Evolutionary conservation across 805 yeast genomes (phyloP).

Genomic region (Priceomyces melissophilus): DNA sequence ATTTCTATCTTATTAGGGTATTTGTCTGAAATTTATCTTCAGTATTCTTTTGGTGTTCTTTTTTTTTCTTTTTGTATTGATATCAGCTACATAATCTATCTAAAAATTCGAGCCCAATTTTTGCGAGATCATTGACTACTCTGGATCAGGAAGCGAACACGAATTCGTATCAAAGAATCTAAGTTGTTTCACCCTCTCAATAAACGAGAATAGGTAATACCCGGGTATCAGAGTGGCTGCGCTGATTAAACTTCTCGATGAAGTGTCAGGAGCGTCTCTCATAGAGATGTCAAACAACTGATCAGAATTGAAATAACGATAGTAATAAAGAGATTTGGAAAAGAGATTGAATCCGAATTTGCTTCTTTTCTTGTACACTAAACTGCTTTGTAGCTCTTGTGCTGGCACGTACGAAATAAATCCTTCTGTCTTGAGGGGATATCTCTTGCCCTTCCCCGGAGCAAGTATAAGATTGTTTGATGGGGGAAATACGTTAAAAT

Average conservation of each 20-base stretch:
- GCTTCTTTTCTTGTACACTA: slow-evolving; percentile 10
- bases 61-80: too few relatives aligned
- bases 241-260: slow-evolving; percentile 7
- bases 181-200: slow-evolving; percentile 6
- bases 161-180: slow-evolving; percentile 9
- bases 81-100: neutral
- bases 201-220: slow-evolving; percentile 8
- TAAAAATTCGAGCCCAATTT: neutral
- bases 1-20: too few relatives aligned
- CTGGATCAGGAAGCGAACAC: too few relatives aligned
- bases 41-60: neutral
- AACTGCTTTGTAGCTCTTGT: slow-evolving; percentile 3
- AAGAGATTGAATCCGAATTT: slow-evolving; percentile 19
- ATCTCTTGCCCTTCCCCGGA: slow-evolving; percentile 7
- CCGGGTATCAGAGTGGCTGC: slow-evolving; percentile 3
- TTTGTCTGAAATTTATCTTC: neutral
- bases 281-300: neutral
- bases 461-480: slow-evolving; percentile 12
- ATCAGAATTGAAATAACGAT: slow-evolving; percentile 6
- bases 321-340: slow-evolving; percentile 14
- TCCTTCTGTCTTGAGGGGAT: slow-evolving; percentile 8
- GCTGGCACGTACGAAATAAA: slow-evolving; percentile 7
- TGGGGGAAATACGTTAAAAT: slow-evolving; percentile 9
- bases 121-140: too few relatives aligned
- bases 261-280: neutral